These are phyloP conservation scores for Fusarium setosum DNA, from an alignment of 2,329 filamentous ascomycete genomes.

Conservation along the genomic window DNA sequence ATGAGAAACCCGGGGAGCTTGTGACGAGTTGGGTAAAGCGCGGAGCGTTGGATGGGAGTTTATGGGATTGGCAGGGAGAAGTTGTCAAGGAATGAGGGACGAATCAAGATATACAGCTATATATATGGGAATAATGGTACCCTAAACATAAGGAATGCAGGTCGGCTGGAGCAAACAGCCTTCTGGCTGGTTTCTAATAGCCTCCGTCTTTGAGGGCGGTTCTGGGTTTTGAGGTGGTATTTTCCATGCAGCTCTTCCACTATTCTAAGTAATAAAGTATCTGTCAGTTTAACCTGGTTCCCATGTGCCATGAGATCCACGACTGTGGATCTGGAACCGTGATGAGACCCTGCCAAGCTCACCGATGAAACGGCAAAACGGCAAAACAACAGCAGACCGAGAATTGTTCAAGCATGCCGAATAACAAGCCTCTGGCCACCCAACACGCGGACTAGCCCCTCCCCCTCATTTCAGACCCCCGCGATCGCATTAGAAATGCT, in stretches of 20 bases:
- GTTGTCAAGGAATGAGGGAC: slow-evolving; percentile 16
- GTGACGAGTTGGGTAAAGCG: slow-evolving; percentile 56
- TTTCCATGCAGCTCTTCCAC: too few relatives aligned
- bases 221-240: too few relatives aligned
- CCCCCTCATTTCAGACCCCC: background rate
- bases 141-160: background rate
- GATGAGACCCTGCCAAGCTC: background rate
- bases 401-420: background rate
- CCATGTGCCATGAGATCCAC: background rate
- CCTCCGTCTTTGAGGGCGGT: too few relatives aligned
- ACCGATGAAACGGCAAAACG: background rate
- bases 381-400: slow-evolving; percentile 1
- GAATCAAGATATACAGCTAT: background rate
- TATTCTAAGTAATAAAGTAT: too few relatives aligned
- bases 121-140: background rate
- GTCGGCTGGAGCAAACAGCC: too few relatives aligned
- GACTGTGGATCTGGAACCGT: background rate
- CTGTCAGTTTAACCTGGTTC: too few relatives aligned
- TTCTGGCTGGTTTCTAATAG: too few relatives aligned
- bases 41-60: slow-evolving; percentile 53
- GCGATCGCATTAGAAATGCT: background rate
- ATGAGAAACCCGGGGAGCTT: slow-evolving; percentile 49
- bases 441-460: background rate
- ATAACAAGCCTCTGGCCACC: background rate
- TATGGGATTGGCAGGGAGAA: slow-evolving; percentile 51